Evolutionary conservation across 1,284 basidiomycete genomes (phyloP), one percentile per base, ranked within the genome.

Genomic region (Ganoderma resinaceum): DNA sequence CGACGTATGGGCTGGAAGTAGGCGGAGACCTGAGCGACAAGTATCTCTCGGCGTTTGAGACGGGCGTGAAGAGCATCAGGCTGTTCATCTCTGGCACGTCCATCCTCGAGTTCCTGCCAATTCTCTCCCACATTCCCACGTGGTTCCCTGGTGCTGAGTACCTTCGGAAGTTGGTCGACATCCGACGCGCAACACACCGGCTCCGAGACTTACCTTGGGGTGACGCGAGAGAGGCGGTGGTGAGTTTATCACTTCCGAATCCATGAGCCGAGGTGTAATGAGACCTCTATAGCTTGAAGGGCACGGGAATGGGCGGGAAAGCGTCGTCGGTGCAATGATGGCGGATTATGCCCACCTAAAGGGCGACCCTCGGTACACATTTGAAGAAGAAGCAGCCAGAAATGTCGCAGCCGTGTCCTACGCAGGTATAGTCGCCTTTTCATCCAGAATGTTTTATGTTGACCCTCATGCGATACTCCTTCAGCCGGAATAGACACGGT

Each of bases 61-160:
- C 64, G 18, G 67, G 66, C 1, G 23, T 73, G 6, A 37, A 65
- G 20, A 59, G 70, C 33, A 57, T 52, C 20, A 61, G 58, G 11
- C 57, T 67, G 1, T 20, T 63, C 7, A 37, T 60, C 3, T 43
- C 72, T 11, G 72, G 68, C 2, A 62, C 62, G n/a, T 72, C 63
- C 52, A 69, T 69, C 62, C 62, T 73, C 23, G 70, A 72, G 12
- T 69, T 60, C 42, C 38, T 75, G 26, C 74, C 75, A 0, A 66
- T 72, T 52, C 52, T 76, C 20, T 58, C 67, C 46, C 46, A 70
- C 38, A 61, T 75, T 8, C 75, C 76, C 1, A 40, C 43, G 7
- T 78, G 76, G 76, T 43, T 76, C 16, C 76, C 74, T 2, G 76
- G 76, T 0, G 65, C 76, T 3, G 67, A 46, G 20, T 71, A 72